Conservation (phyloP, 306 rosid genomes). For the Prunus kanzakura region DNA sequence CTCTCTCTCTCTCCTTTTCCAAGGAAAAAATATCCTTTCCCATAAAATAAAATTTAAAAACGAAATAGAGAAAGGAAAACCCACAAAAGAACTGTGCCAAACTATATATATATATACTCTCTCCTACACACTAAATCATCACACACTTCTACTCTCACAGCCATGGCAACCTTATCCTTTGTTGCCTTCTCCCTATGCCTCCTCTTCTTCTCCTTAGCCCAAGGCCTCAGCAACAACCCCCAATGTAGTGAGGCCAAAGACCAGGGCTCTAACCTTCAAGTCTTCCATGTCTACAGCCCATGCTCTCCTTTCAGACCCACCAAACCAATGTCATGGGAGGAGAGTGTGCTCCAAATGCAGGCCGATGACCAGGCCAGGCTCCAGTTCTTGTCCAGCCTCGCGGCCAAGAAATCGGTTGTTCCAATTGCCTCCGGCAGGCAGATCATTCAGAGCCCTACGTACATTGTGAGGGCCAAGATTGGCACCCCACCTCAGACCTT, state of each 20-base stretch:
- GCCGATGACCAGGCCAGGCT: slow-evolving; percentile 65
- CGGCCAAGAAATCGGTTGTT: slow-evolving; percentile 45
- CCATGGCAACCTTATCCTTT: slow-evolving; percentile 39
- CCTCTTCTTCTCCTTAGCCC: slow-evolving; percentile 28
- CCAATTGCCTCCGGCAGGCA: slow-evolving; percentile 90
- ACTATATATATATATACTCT: slow-evolving; percentile 25
- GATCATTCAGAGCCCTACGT: slow-evolving; percentile 71
- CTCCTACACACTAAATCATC: slow-evolving; percentile 19
- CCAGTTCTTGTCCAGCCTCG: slow-evolving; percentile 50
- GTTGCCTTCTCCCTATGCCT: slow-evolving; percentile 9
- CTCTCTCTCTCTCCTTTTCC: too few relatives aligned
- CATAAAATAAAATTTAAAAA: not conserved
- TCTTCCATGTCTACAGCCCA: slow-evolving; percentile 65
- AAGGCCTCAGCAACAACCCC: slow-evolving; percentile 35
- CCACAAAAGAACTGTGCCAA: not conserved
- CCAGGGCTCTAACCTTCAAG: slow-evolving; percentile 56
- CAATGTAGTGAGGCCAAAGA: slow-evolving; percentile 39
- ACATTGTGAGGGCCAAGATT: slow-evolving; percentile 61
- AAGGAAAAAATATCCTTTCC: slow-evolving; percentile 1
- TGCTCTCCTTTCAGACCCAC: slow-evolving; percentile 73
- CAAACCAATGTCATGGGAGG: slow-evolving; percentile 63
- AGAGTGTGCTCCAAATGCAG: slow-evolving; percentile 53
- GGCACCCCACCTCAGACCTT: slow-evolving; percentile 84
- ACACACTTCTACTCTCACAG: not conserved
- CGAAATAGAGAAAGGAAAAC: not conserved